A percentile compares a stretch with the other conserved stretches of the same genome.
These are phyloP conservation scores for Termitomyces titanicus DNA, from an alignment of 768 basidiomycete species.

Conservation along the genomic window DNA sequence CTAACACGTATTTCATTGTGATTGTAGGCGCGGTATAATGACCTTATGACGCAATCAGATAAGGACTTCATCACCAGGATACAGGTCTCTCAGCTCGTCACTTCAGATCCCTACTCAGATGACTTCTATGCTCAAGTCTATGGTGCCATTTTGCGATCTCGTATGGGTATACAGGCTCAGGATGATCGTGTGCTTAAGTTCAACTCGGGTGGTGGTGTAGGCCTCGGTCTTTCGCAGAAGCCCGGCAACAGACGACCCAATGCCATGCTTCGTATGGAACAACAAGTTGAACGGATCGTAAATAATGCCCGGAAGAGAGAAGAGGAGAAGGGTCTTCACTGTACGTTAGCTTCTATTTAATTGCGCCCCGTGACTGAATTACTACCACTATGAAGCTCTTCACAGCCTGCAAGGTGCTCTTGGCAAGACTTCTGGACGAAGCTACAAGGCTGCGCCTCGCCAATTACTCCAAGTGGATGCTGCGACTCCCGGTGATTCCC, in stretches of 20 bases:
- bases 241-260: conserved; percentile 68
- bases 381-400: conserved; percentile 38
- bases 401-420: conserved; percentile 89
- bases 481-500: conserved; percentile 36
- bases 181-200: conserved; percentile 86
- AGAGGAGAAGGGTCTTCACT: conserved; percentile 75
- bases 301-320: conserved; percentile 85
- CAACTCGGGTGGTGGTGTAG: conserved; percentile 78
- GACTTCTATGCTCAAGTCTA: conserved; percentile 99
- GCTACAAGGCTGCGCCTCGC: conserved; percentile 94
- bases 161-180: conserved; percentile 65
- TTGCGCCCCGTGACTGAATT: neutral
- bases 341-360: conserved; percentile 25
- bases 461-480: conserved; percentile 90
- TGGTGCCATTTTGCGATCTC: conserved; percentile 77
- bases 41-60: conserved; percentile 96
- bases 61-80: conserved; percentile 99
- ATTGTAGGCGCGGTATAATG: conserved; percentile 81
- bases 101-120: conserved; percentile 94
- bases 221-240: conserved; percentile 74
- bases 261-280: conserved; percentile 91
- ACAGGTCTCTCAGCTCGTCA: conserved; percentile 96
- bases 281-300: conserved; percentile 95
- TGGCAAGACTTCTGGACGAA: conserved; percentile 90
- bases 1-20: conserved; percentile 5